Evolutionary conservation across 2,329 filamentous ascomycete genomes (phyloP).

Genomic region (Colletotrichum chlorophyti): DNA sequence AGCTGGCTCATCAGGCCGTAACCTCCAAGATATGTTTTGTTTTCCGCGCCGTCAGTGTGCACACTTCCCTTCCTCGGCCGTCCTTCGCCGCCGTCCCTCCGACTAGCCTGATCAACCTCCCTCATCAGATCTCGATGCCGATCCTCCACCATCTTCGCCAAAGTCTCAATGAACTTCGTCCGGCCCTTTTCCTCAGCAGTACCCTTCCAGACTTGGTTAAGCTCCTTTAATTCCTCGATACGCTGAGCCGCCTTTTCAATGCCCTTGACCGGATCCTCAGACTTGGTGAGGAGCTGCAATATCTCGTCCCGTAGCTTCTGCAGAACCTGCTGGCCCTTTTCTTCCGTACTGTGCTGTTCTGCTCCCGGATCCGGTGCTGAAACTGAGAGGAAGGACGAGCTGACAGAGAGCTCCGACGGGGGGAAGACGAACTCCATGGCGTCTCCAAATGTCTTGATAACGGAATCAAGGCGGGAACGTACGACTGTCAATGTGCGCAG

Average conservation of each 20-base stretch:
- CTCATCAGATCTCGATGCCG: slow-evolving; percentile 59
- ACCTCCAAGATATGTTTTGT: slow-evolving; percentile 53
- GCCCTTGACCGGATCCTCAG: slow-evolving; percentile 67
- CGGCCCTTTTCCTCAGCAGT: slow-evolving; percentile 93
- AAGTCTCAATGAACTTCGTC: slow-evolving; percentile 78
- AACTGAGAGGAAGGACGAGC: slow-evolving; percentile 87
- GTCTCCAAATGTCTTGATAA: slow-evolving; percentile 90
- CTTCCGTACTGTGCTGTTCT: slow-evolving; percentile 72
- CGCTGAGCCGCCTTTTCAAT: slow-evolving; percentile 76
- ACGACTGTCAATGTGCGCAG: slow-evolving; percentile 85
- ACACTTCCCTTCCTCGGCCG: slow-evolving; percentile 43
- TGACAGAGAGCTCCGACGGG: slow-evolving; percentile 83
- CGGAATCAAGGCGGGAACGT: slow-evolving; percentile 82
- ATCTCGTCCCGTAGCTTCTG: slow-evolving; percentile 76
- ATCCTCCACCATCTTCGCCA: slow-evolving; percentile 86
- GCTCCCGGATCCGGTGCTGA: slow-evolving; percentile 78
- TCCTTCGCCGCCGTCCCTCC: slow-evolving; percentile 41
- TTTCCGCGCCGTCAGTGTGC: slow-evolving; percentile 42
- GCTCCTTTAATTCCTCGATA: slow-evolving; percentile 77
- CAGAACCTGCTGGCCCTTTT: slow-evolving; percentile 85
- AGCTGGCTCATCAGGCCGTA: slow-evolving; percentile 69
- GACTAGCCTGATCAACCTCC: slow-evolving; percentile 55
- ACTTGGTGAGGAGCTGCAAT: slow-evolving; percentile 63
- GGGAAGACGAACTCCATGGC: slow-evolving; percentile 96
- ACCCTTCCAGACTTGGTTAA: slow-evolving; percentile 90